Base-by-base conservation (phyloP, 495 filamentous ascomycete species). In the Xylaria acuta region DNA sequence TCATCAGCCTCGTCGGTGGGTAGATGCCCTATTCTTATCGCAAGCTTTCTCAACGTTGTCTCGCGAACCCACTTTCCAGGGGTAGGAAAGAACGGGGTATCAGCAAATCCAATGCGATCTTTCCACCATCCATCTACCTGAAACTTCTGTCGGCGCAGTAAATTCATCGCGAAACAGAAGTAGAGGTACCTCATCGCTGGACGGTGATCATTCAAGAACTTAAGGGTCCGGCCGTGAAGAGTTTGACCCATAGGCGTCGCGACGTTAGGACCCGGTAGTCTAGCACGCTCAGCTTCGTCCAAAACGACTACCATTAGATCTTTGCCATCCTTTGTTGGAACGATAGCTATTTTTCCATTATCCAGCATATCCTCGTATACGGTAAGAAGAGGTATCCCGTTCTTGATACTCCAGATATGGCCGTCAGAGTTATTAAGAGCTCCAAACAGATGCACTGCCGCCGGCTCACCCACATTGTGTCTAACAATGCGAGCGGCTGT, bases 371-470 rank as follows among this genome's bases (percentile, higher is more conserved):
- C 8, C 22, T 53, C 34, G 5, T 67, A 56, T 22, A 1, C 20
- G 3, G 8, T 0, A 25, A 1, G 27, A 27, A 67, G n/a, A 47
- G 49, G 20, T 1, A 67, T 54, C 11, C 65, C 65, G 34, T 67
- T 67, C n/a, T 22, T 38, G 3, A 41, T 40, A 27, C 65, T 67
- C 65, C 65, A 67, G 5, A 67, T 67, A 56, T 67, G 65, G 1
- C 65, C 65, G 18, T 67, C 65, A 7, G 32, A 40, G 20, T 56
- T 20, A 32, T 67, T 14, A 20, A 16, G 18, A 22, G 65, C 47
- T 22, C 65, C 65, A 56, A 67, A 67, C 34, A 67, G 65, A 67
- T 67, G 65, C 12, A 54, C 47, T 54, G 65, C 65, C 25, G 65
- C 65, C 2, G 34, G 49, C 20, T 67, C 65, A 38, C 32, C 47